Percentiles rank a stretch among this genome's conserved stretches.
phyloP scores from a whole-genome alignment of 176 grass and related monocot species.

The Canna indica region DNA sequence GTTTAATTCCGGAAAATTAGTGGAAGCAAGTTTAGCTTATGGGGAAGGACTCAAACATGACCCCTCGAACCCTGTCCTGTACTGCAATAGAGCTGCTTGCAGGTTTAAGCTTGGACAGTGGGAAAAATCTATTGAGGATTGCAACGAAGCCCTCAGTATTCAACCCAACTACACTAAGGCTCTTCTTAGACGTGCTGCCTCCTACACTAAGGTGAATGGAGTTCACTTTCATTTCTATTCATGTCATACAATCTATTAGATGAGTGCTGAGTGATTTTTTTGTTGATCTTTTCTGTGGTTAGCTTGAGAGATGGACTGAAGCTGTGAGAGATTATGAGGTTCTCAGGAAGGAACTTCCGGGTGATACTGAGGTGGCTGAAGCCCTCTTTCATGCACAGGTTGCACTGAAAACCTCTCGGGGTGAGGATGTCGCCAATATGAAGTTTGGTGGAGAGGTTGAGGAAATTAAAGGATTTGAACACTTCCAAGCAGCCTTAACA shows the following conservation, averaged over 20 bases:
- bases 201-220: conserved; percentile 55
- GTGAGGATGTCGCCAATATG: conserved; percentile 77
- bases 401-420: conserved; percentile 73
- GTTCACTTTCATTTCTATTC: too few relatives aligned
- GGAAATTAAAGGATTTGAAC: conserved; percentile 58
- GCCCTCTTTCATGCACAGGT: conserved; percentile 83
- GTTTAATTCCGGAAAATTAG: conserved; percentile 73
- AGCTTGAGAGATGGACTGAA: conserved; percentile 82
- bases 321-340: conserved; percentile 79
- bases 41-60: conserved; percentile 77
- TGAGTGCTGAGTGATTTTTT: too few relatives aligned
- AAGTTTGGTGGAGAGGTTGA: conserved; percentile 96
- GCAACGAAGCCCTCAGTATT: conserved; percentile 85
- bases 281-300: background rate
- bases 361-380: conserved; percentile 76
- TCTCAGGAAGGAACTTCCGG: conserved; percentile 70
- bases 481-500: conserved; percentile 66
- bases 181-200: conserved; percentile 87
- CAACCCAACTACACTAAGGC: conserved; percentile 91
- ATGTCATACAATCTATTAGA: too few relatives aligned
- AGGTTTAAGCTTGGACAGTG: conserved; percentile 75
- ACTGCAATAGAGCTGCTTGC: conserved; percentile 94
- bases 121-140: conserved; percentile 89
- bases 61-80: conserved; percentile 71
- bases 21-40: conserved; percentile 76